Evolutionary conservation across 2,329 filamentous ascomycete genomes (phyloP).

Genomic region (Aspergillus sp.): DNA sequence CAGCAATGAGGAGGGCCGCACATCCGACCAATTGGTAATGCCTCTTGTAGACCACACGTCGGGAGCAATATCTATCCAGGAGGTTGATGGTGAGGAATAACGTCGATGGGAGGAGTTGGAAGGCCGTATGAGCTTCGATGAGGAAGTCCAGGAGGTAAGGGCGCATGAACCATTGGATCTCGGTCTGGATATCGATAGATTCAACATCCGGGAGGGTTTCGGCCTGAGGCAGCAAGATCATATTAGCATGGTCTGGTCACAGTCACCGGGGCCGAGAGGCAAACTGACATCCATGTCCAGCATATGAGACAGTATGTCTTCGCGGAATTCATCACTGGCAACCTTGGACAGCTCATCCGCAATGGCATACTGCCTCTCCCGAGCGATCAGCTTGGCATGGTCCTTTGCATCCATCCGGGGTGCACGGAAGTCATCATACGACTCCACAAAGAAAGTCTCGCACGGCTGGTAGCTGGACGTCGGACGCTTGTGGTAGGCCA

Average conservation of each 20-base stretch:
- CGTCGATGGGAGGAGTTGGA: constrained; percentile 89
- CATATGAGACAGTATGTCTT: constrained; percentile 94
- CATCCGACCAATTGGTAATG: constrained; percentile 98
- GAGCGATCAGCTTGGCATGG: constrained; percentile 72
- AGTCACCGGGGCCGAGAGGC: neutral
- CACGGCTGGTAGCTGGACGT: constrained; percentile 60
- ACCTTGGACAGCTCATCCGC: constrained; percentile 83
- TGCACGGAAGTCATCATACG: constrained; percentile 49
- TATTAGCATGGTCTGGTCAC: constrained; percentile 18
- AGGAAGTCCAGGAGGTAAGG: constrained; percentile 98
- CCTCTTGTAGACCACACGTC: constrained; percentile 96
- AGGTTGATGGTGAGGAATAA: constrained; percentile 96
- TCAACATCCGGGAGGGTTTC: constrained; percentile 94
- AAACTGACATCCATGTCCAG: constrained; percentile 76
- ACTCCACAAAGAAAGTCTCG: constrained; percentile 67
- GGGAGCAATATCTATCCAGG: constrained; percentile 95
- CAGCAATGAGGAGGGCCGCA: constrained; percentile 89
- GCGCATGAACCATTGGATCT: constrained; percentile 99
- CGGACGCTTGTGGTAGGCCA: constrained; percentile 54
- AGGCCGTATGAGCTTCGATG: constrained; percentile 93
- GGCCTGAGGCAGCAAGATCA: constrained; percentile 46
- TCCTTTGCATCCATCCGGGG: constrained; percentile 67
- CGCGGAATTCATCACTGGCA: constrained; percentile 85
- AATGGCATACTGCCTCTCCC: constrained; percentile 81
- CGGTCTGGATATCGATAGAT: constrained; percentile 97